These are phyloP conservation scores for Kwoniella shandongensis DNA, from an alignment of 768 basidiomycete genomes.

Conservation along the genomic window DNA sequence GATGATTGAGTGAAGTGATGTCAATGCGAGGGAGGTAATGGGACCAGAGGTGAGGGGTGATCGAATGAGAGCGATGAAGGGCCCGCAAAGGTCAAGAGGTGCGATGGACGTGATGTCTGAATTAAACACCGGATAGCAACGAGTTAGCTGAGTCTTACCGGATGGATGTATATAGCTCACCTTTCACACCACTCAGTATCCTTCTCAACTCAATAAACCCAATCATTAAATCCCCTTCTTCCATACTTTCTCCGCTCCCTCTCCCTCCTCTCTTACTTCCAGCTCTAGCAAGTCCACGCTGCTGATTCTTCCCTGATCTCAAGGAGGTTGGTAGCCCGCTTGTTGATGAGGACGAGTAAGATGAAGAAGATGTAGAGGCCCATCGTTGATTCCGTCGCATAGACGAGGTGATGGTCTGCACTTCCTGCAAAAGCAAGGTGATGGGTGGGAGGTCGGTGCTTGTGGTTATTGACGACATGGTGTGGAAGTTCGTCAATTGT, in stretches of 20 bases:
- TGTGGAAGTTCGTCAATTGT: too few species aligned
- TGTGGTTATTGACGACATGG: conserved; percentile 16
- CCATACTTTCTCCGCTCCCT: conserved; percentile 59
- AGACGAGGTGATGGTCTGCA: conserved; percentile 81
- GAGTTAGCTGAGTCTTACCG: conserved; percentile 2
- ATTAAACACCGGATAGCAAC: not conserved
- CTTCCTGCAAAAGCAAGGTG: conserved; percentile 75
- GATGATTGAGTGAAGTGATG: conserved; percentile 85
- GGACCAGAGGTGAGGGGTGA: conserved; percentile 94
- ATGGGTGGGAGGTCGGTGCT: conserved; percentile 38
- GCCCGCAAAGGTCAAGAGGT: conserved; percentile 62
- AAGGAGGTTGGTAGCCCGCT: conserved; percentile 31
- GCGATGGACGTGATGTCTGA: conserved; percentile 42
- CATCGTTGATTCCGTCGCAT: conserved; percentile 99
- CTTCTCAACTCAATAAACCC: conserved; percentile 86
- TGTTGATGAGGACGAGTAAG: conserved; percentile 29
- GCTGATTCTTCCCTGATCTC: conserved; percentile 13
- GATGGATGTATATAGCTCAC: conserved; percentile 60
- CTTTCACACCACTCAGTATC: conserved; percentile 63
- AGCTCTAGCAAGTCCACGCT: conserved; percentile 4
- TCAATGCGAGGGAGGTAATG: conserved; percentile 91
- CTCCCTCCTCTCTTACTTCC: conserved; percentile 38
- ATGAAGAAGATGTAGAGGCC: conserved; percentile 61
- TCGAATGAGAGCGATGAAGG: conserved; percentile 89
- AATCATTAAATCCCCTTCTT: conserved; percentile 81